These are phyloP conservation scores for Scutellaria barbata DNA, from an alignment of 257 asterid species.

Conservation along the genomic window DNA sequence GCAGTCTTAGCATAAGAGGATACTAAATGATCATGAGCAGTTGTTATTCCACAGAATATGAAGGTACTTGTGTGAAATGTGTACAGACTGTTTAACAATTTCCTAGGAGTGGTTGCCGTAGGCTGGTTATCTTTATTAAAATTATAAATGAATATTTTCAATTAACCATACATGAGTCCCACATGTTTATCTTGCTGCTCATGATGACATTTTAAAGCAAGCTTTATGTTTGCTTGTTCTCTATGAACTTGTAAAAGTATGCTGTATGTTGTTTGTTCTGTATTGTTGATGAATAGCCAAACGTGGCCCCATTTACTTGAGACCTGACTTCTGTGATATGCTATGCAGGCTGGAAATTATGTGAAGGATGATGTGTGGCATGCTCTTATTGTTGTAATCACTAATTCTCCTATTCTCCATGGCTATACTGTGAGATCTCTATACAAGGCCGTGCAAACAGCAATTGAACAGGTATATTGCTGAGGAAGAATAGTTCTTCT, in stretches of 20 bases:
- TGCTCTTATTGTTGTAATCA: conserved; percentile 82
- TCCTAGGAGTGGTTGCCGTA: not conserved
- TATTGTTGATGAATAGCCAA: not conserved
- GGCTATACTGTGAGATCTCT: conserved; percentile 81
- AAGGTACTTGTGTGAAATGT: conserved; percentile 1
- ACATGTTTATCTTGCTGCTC: conserved; percentile 25
- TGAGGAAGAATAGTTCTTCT: conserved; percentile 21
- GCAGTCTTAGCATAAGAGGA: conserved; percentile 28
- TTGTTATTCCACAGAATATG: not conserved
- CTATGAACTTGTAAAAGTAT: not conserved
- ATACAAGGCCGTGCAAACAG: conserved; percentile 68
- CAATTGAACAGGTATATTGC: conserved; percentile 70
- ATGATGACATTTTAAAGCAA: too few species aligned
- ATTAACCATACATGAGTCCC: conserved; percentile 6
- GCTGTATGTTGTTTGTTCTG: conserved; percentile 9
- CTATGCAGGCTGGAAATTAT: conserved; percentile 78
- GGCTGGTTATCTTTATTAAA: not conserved
- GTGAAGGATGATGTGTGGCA: conserved; percentile 95
- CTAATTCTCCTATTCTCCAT: conserved; percentile 86
- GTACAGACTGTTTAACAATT: not conserved
- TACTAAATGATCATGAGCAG: not conserved
- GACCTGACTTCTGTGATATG: conserved; percentile 20
- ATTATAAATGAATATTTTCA: conserved; percentile 11
- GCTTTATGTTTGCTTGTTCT: not conserved
- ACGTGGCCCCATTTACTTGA: conserved; percentile 7